These are phyloP conservation scores for Aspergillus panamensis DNA, from an alignment of 495 filamentous ascomycete species.

Conservation along the genomic window DNA sequence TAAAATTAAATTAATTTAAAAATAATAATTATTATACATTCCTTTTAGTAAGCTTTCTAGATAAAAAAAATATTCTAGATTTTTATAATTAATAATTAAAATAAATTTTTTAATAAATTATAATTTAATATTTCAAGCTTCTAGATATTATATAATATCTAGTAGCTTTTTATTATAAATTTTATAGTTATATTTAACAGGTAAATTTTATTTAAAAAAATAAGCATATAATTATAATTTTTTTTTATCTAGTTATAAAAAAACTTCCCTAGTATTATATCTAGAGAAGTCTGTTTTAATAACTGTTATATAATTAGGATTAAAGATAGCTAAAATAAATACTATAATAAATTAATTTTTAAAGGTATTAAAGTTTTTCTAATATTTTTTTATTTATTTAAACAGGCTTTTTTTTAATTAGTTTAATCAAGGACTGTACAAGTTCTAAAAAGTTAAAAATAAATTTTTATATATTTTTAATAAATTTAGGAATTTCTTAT, in stretches of 20 bases:
- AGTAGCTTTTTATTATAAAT: too few relatives aligned
- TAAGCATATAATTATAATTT: too few relatives aligned
- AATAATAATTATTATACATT: not conserved
- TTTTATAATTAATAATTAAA: conserved; percentile 8
- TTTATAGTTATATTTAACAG: too few relatives aligned
- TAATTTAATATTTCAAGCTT: conserved; percentile 1
- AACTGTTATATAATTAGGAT: too few relatives aligned
- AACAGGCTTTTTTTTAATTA: conserved; percentile 1
- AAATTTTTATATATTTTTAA: too few relatives aligned
- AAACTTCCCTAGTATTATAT: not conserved
- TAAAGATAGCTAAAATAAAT: too few relatives aligned
- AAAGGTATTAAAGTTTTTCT: too few relatives aligned
- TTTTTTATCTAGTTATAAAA: not conserved
- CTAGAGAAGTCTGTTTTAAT: not conserved
- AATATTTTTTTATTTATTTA: too few relatives aligned
- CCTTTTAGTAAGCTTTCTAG: not conserved
- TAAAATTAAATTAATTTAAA: not conserved
- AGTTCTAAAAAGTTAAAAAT: too few relatives aligned
- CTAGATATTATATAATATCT: conserved; percentile 4
- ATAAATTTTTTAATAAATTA: conserved; percentile 4
- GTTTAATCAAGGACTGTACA: not conserved
- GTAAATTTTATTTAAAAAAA: too few relatives aligned
- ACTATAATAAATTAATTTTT: too few relatives aligned
- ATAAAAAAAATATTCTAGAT: conserved; percentile 4
- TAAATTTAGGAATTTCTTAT: too few relatives aligned